A percentile compares a stretch with the other conserved stretches of the same genome.
phyloP scores from a whole-genome alignment of 208 protist genomes.

The Eutreptiella sp. region DNA sequence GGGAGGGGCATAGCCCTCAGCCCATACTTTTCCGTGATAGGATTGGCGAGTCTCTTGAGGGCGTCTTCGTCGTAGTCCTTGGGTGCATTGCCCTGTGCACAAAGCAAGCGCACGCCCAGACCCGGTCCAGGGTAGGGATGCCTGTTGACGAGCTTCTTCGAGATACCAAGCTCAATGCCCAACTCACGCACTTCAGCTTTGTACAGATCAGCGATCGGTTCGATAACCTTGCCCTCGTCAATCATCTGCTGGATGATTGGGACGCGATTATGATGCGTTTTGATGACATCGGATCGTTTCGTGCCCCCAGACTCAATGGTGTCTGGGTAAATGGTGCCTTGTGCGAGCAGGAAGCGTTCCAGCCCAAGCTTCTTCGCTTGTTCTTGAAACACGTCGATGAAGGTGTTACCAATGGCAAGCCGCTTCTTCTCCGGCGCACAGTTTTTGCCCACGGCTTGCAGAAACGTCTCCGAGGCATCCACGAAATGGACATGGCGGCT shows the following conservation, averaged over 20 bases:
- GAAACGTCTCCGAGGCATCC: constrained; percentile 52
- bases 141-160: constrained; percentile 74
- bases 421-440: constrained; percentile 85
- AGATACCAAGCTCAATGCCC: constrained; percentile 80
- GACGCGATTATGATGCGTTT: constrained; percentile 98
- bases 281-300: constrained; percentile 85
- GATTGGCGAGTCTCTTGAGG: constrained; percentile 9
- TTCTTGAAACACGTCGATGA: constrained; percentile 83
- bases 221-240: constrained; percentile 84
- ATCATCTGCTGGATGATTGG: constrained; percentile 83
- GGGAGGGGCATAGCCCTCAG: constrained; percentile 65
- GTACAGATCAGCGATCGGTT: constrained; percentile 92
- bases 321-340: constrained; percentile 93
- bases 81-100: constrained; percentile 50
- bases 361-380: constrained; percentile 60
- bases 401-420: constrained; percentile 96
- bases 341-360: constrained; percentile 67
- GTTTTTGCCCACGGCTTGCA: constrained; percentile 48
- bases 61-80: not conserved
- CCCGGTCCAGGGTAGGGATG: constrained; percentile 95
- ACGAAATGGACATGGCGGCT: constrained; percentile 38
- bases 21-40: constrained; percentile 4
- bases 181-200: constrained; percentile 96
- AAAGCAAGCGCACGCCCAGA: constrained; percentile 91
- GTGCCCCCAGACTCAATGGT: constrained; percentile 89